phyloP scores from a whole-genome alignment of 1,284 basidiomycete species.

The Schizopora paradoxa region DNA sequence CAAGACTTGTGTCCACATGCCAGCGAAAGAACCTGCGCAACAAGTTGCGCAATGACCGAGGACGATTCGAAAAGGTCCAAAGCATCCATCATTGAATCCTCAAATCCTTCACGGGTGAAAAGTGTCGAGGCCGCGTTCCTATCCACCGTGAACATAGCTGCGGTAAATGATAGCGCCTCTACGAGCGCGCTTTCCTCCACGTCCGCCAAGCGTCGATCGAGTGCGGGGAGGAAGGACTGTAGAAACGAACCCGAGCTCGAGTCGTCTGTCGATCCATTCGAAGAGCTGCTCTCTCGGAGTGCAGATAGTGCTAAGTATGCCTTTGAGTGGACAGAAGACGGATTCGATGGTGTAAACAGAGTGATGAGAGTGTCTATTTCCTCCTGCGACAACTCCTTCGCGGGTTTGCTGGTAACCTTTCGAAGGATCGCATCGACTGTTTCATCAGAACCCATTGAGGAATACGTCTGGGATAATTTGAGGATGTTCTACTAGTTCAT shows the following conservation, averaged over 20 bases:
- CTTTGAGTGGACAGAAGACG: constrained; percentile 47
- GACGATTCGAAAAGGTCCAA: constrained; percentile 56
- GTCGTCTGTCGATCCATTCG: constrained; percentile 27
- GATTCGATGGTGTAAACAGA: constrained; percentile 49
- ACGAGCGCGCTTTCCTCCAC: constrained; percentile 46
- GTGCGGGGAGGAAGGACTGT: constrained; percentile 41
- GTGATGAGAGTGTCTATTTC: no score
- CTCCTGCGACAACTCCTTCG: no score
- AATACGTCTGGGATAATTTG: no score
- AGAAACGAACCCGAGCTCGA: constrained; percentile 43
- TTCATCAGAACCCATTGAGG: no score
- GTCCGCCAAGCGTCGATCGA: constrained; percentile 46
- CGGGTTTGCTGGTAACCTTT: no score
- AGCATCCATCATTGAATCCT: constrained; percentile 58
- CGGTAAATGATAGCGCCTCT: constrained; percentile 55
- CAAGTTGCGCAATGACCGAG: constrained; percentile 39
- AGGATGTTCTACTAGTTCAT: no score
- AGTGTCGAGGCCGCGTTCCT: constrained; percentile 56
- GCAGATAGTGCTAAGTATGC: constrained; percentile 62
- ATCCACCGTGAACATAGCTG: constrained; percentile 74
- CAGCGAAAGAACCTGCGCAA: constrained; percentile 69
- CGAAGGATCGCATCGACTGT: no score
- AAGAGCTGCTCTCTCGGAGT: constrained; percentile 47
- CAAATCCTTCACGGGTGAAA: constrained; percentile 53
- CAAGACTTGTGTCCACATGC: constrained; percentile 69